These are phyloP conservation scores for Fraxinus velutina DNA, from an alignment of 305 asterid genomes.

Conservation along the genomic window DNA sequence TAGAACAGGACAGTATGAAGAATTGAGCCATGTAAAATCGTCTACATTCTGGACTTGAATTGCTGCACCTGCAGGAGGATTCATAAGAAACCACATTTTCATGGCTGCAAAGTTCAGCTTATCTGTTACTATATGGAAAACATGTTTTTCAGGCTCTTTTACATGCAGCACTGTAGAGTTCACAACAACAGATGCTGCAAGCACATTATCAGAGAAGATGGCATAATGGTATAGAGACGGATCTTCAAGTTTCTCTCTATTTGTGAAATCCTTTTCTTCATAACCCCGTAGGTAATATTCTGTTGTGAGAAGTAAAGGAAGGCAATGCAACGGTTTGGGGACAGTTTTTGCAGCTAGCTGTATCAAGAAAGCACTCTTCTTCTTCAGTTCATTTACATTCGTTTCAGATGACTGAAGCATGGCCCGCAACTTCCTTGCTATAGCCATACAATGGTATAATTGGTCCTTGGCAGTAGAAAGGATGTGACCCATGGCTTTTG, in stretches of 20 bases:
- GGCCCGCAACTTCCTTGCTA: conserved; percentile 84
- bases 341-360: conserved; percentile 97
- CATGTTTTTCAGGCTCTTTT: conserved; percentile 81
- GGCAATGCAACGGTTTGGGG: conserved; percentile 88
- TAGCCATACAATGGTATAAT: conserved; percentile 60
- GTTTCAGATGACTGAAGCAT: conserved; percentile 89
- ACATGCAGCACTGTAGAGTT: conserved; percentile 85
- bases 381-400: conserved; percentile 51
- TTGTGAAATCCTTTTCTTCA: conserved; percentile 51
- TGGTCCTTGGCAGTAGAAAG: conserved; percentile 84
- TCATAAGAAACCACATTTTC: conserved; percentile 97
- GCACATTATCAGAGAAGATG: conserved; percentile 88
- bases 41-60: conserved; percentile 83
- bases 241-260: conserved; percentile 77
- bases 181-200: conserved; percentile 93
- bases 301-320: conserved; percentile 76
- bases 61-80: conserved; percentile 71
- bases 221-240: conserved; percentile 84
- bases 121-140: conserved; percentile 92
- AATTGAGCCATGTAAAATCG: conserved; percentile 90
- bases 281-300: conserved; percentile 63
- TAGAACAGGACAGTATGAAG: conserved; percentile 91
- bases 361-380: conserved; percentile 81
- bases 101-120: conserved; percentile 87
- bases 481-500: conserved; percentile 93